Base-by-base conservation (phyloP, 352 stramenopile species). In the Phytophthora palmivora region DNA sequence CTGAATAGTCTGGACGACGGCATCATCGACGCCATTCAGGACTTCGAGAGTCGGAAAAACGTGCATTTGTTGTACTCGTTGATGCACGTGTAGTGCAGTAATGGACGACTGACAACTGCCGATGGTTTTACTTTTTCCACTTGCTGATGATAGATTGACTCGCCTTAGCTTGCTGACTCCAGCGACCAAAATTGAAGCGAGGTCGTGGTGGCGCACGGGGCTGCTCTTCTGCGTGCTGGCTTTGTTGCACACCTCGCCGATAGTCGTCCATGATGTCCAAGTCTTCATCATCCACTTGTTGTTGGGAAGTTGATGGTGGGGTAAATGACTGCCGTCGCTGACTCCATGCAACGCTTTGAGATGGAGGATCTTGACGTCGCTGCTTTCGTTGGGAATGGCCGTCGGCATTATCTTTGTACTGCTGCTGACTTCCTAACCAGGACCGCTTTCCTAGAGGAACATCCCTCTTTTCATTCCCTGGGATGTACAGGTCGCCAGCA, bases 1-100 rank as follows among this genome's bases (percentile, higher is more conserved):
- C 54, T 91, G 3, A 50, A 59, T 0, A 67, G 79, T 34, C 14
- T 89, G 18, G 68, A 87, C 51, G 67, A 79, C 47, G 77, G 66
- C 16, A 82, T 91, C 33, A 74, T 82, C 14, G 63, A 72, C 39
- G 79, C 61, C 19, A 83, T 91, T 30, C 67, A 88, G 47, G 61
- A 76, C 30, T 91, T 91, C 33, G 82, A 91, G 54, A 68, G 49
- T 45, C 74, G 74, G 16, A 75, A 78, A 52, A 89, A 88, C 32
- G 42, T 91, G 58, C 77, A 85, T 37, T 56, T 91, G 52, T 65
- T 87, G 38, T 91, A 91, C 62, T 83, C 82, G 47, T 67, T 89
- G 37, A 56, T 89, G 43, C 65, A 91, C 57, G 75, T 91, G 30
- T 91, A 79, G 46, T 2, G 1, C 19, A 21, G 24, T 19, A 19